Evolutionary conservation across 257 asterid species (phyloP), one percentile per base, ranked within the genome.

Genomic region (Oldenlandia corymbosa): DNA sequence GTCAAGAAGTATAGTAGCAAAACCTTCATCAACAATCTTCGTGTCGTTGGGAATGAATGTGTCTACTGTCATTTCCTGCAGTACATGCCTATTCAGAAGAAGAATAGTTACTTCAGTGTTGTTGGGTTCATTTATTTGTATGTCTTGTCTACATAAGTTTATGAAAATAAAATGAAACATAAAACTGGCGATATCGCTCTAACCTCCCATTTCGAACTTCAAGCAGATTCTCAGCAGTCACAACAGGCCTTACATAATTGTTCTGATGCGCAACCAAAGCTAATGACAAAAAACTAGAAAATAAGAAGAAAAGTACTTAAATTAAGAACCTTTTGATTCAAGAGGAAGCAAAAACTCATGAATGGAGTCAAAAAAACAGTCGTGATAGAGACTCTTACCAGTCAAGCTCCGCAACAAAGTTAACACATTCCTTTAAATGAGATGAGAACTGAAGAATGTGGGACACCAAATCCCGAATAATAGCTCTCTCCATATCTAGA

Each of bases 1-100:
- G 20, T 28, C 16, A 53, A 53, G 61, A 71, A 61, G 69, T 50
- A 20, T 52, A 43, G 56, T 60, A 76, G 12, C 60, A 58, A 61
- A 72, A 90, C 99, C 99, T 74, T 93, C 95, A 70, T 78, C 87
- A 64, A 78, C 57, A 77, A 90, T 84, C 73, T 73, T 85, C 53
- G 99, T 85, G 68, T 90, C 97, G 57, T 89, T 93, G 21, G 97
- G 97, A 73, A 93, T 93, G 79, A 93, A 93, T 56, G 95, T 83
- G 69, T 90, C 96, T 23, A 85, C 96, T 41, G 94, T 81, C 96
- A 93, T 87, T 79, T 93, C 99, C 88, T 93, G 97, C 87, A 93
- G 79, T 78, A 81, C 85, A 84, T 93, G 99, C 75, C 99, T 93
- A 81, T 62, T 49, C 10, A 61, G 41, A 71, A 75, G 54, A 69